Base-by-base conservation (phyloP, 2,329 filamentous ascomycete species). In the Botrytis fragariae region DNA sequence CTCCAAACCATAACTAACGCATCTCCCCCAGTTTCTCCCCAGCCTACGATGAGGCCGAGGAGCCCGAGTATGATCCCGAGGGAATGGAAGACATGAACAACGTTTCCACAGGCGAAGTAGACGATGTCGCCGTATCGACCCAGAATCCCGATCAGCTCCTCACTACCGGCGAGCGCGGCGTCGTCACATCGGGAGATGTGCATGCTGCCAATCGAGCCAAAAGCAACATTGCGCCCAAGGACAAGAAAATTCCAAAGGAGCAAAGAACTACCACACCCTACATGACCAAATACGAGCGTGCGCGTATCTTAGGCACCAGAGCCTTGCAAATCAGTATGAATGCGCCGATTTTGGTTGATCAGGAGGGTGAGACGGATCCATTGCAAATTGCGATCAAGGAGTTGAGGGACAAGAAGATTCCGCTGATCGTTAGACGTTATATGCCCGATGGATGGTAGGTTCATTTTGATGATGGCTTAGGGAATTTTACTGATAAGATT, bases 281-380 rank as follows among this genome's bases (percentile, higher is more conserved):
- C 85, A 97, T 99, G 95, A 99, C 96, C 78, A 99, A 99, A 86
- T 99, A 99, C 84, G 96, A 99, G 87, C 90, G 91, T 79, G 96
- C 96, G 76, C 91, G 96, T 81, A 95, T 99, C 74, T 85, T 99
- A 76, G 96, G 96, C 65, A 98, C 96, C 59, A 88, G 96, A 77
- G 96, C 96, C 59, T 84, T 98, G 81, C 96, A 99, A 84, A 98
- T 99, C 81, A 98, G 96, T 85, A 97, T 98, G 91, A 98, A 98
- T 83, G 96, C 96, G 74, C 96, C 96, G 4, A 95, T 98, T 44
- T 88, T 99, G 63, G 96, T 99, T 70, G 96, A 99, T 81, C 89
- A 98, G 48, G 96, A 98, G 83, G 96, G 96, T 80, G 95, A 98
- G 87, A 98, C 96, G 69, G 96, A 99, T 85, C 96, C 96, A 62